A percentile compares a stretch with the other conserved stretches of the same genome.
These are phyloP conservation scores for Oryza nivara DNA, from an alignment of 176 grass and related monocot genomes.

Conservation along the genomic window DNA sequence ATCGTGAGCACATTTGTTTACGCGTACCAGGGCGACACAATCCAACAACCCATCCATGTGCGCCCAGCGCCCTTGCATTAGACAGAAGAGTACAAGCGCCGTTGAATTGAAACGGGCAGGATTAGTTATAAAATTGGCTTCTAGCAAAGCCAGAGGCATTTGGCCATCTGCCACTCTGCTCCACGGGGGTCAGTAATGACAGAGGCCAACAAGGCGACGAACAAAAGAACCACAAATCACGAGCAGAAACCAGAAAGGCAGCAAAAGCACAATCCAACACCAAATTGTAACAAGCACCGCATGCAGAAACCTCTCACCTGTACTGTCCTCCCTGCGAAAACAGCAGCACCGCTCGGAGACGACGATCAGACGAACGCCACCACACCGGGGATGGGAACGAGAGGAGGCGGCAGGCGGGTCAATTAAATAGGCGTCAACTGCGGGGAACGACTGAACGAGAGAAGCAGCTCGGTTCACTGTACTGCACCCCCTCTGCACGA, in stretches of 20 bases:
- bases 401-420: not conserved
- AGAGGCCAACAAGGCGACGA: not conserved
- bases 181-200: not conserved
- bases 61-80: slow-evolving; percentile 1
- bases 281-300: not conserved
- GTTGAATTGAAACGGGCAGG: too few relatives aligned
- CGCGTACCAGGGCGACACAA: not conserved
- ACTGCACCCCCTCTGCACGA: slow-evolving; percentile 12
- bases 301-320: not conserved
- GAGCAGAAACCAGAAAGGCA: not conserved
- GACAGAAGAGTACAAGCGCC: not conserved
- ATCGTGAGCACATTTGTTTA: slow-evolving; percentile 34
- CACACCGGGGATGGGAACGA: not conserved
- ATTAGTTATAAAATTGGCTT: not conserved
- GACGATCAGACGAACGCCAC: not conserved
- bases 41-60: slow-evolving; percentile 14
- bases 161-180: not conserved
- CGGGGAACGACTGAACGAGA: too few relatives aligned
- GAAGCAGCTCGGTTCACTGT: not conserved
- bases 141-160: not conserved
- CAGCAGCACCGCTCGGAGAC: not conserved
- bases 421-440: slow-evolving; percentile 8
- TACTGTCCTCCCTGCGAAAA: not conserved
- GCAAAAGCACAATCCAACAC: not conserved
- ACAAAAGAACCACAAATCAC: not conserved